Percentiles rank a stretch among this genome's conserved stretches.
Conservation (phyloP, 202 grass and related monocot species). For the Zizania palustris region DNA sequence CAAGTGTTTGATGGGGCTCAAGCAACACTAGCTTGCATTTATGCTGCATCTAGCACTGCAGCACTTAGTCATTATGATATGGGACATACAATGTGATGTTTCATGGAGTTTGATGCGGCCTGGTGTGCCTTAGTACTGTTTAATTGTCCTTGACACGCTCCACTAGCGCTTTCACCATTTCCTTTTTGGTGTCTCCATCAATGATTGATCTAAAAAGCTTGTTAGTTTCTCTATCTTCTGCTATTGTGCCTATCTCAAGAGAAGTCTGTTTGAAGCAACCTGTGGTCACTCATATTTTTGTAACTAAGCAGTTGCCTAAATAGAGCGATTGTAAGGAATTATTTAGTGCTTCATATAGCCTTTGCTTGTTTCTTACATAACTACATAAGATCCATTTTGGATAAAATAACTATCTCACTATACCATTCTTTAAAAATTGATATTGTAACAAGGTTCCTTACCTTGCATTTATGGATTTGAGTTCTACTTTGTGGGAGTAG, state of each 20-base stretch:
- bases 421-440: neutral
- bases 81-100: conserved; percentile 16
- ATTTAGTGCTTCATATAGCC: neutral
- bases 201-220: conserved; percentile 27
- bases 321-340: neutral
- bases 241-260: neutral
- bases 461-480: neutral
- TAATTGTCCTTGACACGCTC: conserved; percentile 29
- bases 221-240: neutral
- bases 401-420: conserved; percentile 10
- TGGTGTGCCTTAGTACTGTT: conserved; percentile 17
- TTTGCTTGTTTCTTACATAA: neutral
- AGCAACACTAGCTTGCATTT: conserved; percentile 11
- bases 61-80: conserved; percentile 37
- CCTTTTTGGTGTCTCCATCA: neutral
- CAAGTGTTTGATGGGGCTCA: conserved; percentile 21
- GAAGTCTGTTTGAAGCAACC: conserved; percentile 23
- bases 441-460: conserved; percentile 4
- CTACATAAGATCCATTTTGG: neutral
- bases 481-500: neutral
- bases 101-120: conserved; percentile 33
- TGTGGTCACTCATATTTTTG: conserved; percentile 11
- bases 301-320: conserved; percentile 11
- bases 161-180: conserved; percentile 18
- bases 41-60: conserved; percentile 17